phyloP scores from a whole-genome alignment of 2,329 filamentous ascomycete species.

The Colletotrichum aenigma region DNA sequence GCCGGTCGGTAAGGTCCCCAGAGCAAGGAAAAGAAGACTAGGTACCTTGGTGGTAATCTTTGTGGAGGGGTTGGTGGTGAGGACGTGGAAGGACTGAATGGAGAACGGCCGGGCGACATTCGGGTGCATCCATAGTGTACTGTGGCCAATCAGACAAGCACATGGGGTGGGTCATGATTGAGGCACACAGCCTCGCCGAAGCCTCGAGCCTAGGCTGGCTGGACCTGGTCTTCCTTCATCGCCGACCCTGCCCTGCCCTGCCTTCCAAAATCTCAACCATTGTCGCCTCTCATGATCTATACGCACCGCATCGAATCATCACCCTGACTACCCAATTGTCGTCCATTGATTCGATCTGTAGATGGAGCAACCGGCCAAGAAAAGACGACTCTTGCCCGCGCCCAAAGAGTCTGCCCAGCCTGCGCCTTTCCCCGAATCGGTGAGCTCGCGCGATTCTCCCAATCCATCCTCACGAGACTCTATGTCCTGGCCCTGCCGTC shows the following conservation, averaged over 20 bases:
- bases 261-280: neutral
- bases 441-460: constrained; percentile 20
- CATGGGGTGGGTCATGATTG: neutral
- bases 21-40: neutral
- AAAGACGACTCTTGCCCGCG: constrained; percentile 20
- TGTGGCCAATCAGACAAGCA: neutral
- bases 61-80: neutral
- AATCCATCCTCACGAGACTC: neutral
- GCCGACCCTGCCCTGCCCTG: neutral
- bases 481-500: neutral
- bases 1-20: neutral
- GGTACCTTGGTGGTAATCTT: neutral
- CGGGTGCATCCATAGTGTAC: neutral
- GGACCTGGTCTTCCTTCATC: neutral
- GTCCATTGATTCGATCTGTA: constrained; percentile 4
- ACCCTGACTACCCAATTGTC: neutral
- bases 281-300: neutral
- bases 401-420: constrained; percentile 6
- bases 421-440: constrained; percentile 18
- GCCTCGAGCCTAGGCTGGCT: neutral
- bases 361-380: constrained; percentile 25
- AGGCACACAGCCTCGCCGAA: neutral
- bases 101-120: neutral
- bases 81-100: neutral
- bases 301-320: neutral